phyloP scores from a whole-genome alignment of 192 early-diverging fungal species.

The Funneliformis geosporum region DNA sequence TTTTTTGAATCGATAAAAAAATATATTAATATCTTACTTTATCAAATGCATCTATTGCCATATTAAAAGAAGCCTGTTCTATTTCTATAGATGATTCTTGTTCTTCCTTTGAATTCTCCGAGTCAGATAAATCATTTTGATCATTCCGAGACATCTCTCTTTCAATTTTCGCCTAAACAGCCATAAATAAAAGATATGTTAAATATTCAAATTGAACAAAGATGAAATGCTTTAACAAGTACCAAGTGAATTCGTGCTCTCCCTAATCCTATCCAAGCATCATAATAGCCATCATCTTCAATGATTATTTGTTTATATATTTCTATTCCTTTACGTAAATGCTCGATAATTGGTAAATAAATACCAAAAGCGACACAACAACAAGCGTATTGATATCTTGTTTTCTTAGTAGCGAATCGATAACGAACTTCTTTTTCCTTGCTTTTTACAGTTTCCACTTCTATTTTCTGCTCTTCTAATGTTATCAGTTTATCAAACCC shows the following conservation, averaged over 20 bases:
- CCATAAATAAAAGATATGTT: not conserved
- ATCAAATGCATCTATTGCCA: not conserved
- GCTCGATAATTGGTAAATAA: not conserved
- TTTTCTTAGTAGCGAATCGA: not conserved
- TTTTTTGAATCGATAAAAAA: not conserved
- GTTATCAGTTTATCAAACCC: conserved; percentile 40
- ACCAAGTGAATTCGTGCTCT: conserved; percentile 5
- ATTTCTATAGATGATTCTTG: not conserved
- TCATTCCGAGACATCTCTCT: not conserved
- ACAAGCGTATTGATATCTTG: conserved; percentile 1
- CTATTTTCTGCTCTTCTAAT: conserved; percentile 26
- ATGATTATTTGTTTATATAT: not conserved
- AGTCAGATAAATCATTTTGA: not conserved
- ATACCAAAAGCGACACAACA: conserved; percentile 19
- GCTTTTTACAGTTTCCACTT: not conserved
- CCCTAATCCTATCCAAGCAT: conserved; percentile 15
- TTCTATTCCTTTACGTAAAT: not conserved
- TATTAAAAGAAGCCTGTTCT: not conserved
- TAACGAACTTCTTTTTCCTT: not conserved
- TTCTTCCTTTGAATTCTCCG: not conserved
- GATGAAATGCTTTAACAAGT: not conserved
- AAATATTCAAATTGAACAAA: too few species aligned
- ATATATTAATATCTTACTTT: not conserved
- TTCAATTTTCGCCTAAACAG: not conserved
- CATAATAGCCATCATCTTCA: not conserved